Evolutionary conservation across 345 rosid genomes (phyloP).

Genomic region (Alliaria petiolata): DNA sequence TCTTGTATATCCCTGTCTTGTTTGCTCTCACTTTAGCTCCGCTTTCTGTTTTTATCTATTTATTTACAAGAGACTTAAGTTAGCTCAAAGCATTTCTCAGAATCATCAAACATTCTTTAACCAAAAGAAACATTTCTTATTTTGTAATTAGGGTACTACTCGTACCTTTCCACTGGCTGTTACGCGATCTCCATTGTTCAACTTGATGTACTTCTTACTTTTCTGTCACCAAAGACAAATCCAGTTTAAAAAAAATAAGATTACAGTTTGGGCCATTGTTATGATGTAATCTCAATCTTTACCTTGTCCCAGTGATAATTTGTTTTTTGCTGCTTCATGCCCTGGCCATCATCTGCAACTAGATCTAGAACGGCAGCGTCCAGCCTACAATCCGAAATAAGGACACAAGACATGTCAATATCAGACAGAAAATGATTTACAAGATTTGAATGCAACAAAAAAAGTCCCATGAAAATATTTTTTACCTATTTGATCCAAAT

Average conservation of each 20-base stretch:
- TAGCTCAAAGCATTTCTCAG: not conserved
- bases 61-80: not conserved
- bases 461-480: not conserved
- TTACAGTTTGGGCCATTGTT: not conserved
- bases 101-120: not conserved
- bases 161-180: conserved; percentile 98
- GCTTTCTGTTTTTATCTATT: conserved; percentile 83
- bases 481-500: conserved; percentile 79
- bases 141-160: not conserved
- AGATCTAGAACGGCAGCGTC: conserved; percentile 89
- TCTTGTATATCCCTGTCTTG: conserved; percentile 88
- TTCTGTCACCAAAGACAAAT: conserved; percentile 53
- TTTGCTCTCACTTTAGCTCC: conserved; percentile 71
- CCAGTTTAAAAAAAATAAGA: not conserved
- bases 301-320: conserved; percentile 97
- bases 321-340: conserved; percentile 73
- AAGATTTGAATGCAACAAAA: not conserved
- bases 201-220: conserved; percentile 86
- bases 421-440: not conserved
- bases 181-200: conserved; percentile 93
- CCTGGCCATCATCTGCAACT: conserved; percentile 84
- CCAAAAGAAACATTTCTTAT: no score
- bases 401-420: not conserved
- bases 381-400: conserved; percentile 46
- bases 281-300: not conserved